Evolutionary conservation across 2,329 filamentous ascomycete genomes (phyloP).

Genomic region (Neofusicoccum cordaticola): DNA sequence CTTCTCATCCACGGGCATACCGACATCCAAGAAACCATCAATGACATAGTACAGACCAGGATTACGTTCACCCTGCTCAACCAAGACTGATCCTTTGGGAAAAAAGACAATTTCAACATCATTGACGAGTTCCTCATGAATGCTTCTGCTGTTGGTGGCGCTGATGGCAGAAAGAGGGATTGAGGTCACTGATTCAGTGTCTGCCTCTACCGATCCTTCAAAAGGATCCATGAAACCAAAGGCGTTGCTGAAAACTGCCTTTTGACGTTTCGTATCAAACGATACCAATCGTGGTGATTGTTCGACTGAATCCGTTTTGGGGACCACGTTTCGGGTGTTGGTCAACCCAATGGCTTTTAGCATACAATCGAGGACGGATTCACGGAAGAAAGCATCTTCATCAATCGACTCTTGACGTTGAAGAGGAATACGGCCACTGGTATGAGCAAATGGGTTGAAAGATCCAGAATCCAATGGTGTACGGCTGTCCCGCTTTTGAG

Average conservation of each 20-base stretch:
- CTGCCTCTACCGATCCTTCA: constrained; percentile 73
- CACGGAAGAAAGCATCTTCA: constrained; percentile 83
- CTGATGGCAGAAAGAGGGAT: constrained; percentile 48
- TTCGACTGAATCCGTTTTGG: constrained; percentile 71
- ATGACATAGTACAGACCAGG: constrained; percentile 96
- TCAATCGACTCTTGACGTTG: constrained; percentile 79
- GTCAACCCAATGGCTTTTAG: constrained; percentile 88
- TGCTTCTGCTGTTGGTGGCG: constrained; percentile 43
- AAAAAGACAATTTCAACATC: constrained; percentile 98
- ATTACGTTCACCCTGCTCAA: constrained; percentile 96
- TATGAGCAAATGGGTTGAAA: constrained; percentile 40
- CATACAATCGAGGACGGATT: constrained; percentile 90
- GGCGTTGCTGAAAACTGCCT: constrained; percentile 77
- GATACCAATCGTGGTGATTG: constrained; percentile 82
- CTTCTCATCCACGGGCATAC: constrained; percentile 70
- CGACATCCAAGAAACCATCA: constrained; percentile 93
- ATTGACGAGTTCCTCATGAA: constrained; percentile 75
- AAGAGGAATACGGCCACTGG: constrained; percentile 38
- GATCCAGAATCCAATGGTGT: constrained; percentile 46
- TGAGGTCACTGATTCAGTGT: constrained; percentile 77
- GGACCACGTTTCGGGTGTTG: constrained; percentile 61
- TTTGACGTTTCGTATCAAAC: constrained; percentile 77
- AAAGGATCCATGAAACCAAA: constrained; percentile 89
- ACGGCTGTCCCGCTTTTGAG: constrained; percentile 35
- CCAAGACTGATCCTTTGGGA: constrained; percentile 86